Evolutionary conservation across 805 yeast species (phyloP).

Genomic region (Candida michaelii): DNA sequence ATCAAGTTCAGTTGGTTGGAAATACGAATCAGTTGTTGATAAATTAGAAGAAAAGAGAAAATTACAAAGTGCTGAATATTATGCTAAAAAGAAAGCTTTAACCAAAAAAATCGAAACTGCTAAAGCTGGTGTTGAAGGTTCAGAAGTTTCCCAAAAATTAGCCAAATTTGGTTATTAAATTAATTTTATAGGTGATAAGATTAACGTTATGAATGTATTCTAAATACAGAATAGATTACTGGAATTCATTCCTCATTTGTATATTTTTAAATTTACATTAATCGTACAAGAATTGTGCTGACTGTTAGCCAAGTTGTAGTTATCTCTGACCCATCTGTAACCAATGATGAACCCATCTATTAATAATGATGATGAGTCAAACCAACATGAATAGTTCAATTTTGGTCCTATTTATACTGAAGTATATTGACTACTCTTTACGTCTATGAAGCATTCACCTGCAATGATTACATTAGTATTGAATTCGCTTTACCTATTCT

Average conservation of each 20-base stretch:
- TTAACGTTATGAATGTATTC: slow-evolving; percentile 5
- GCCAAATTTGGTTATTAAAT: slow-evolving; percentile 95
- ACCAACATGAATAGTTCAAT: too few relatives aligned
- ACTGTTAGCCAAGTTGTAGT: too few relatives aligned
- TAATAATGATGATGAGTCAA: too few relatives aligned
- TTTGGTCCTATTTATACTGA: too few relatives aligned
- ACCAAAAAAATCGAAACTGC: slow-evolving; percentile 90
- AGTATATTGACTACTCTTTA: too few relatives aligned
- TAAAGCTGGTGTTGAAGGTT: slow-evolving; percentile 79
- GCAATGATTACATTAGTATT: too few relatives aligned
- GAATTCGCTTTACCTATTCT: background rate
- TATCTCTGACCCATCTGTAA: too few relatives aligned
- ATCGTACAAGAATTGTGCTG: background rate
- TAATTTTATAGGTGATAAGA: slow-evolving; percentile 5
- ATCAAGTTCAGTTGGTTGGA: slow-evolving; percentile 98
- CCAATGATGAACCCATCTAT: too few relatives aligned
- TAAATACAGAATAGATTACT: slow-evolving; percentile 4
- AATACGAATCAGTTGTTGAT: slow-evolving; percentile 97
- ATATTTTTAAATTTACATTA: slow-evolving; percentile 16
- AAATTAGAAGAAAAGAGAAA: slow-evolving; percentile 99
- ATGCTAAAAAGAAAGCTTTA: slow-evolving; percentile 97
- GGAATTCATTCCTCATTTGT: slow-evolving; percentile 16
- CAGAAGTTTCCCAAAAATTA: slow-evolving; percentile 89
- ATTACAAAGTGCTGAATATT: slow-evolving; percentile 98
- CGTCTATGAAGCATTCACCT: too few relatives aligned